Percentiles rank a stretch among this genome's conserved stretches.
These are phyloP conservation scores for Wickerhamomyces sp. DNA, from an alignment of 1,139 yeast species.

Conservation along the genomic window DNA sequence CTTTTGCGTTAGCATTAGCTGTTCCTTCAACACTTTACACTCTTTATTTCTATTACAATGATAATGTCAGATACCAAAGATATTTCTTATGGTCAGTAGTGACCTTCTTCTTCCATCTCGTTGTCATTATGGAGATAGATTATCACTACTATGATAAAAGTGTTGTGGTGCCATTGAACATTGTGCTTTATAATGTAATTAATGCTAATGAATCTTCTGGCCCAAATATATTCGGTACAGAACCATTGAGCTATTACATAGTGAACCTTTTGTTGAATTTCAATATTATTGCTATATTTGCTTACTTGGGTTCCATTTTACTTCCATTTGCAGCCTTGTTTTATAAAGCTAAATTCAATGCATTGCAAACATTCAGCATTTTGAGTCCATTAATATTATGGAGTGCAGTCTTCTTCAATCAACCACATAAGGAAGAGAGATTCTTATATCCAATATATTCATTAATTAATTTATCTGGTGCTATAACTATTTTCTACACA, in stretches of 20 bases:
- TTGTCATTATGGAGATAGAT: conserved; percentile 47
- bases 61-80: conserved; percentile 11
- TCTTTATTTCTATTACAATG: conserved; percentile 15
- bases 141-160: conserved; percentile 58
- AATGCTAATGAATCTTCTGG: conserved; percentile 67
- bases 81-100: conserved; percentile 25
- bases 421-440: conserved; percentile 93
- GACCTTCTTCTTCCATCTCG: conserved; percentile 30
- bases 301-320: conserved; percentile 35
- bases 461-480: conserved; percentile 58
- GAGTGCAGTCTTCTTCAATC: conserved; percentile 60
- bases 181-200: conserved; percentile 78
- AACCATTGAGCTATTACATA: conserved; percentile 74
- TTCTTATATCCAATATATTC: conserved; percentile 85
- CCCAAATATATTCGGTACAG: conserved; percentile 88
- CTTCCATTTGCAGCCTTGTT: conserved; percentile 19
- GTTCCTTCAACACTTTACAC: conserved; percentile 50
- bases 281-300: conserved; percentile 50
- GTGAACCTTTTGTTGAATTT: conserved; percentile 71
- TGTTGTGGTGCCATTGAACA: conserved; percentile 74
- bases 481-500: conserved; percentile 42
- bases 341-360: conserved; percentile 10
- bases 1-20: conserved; percentile 69
- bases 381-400: conserved; percentile 54
- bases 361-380: conserved; percentile 26